phyloP scores from a whole-genome alignment of 2,329 filamentous ascomycete species.

The Aureobasidium sp. region DNA sequence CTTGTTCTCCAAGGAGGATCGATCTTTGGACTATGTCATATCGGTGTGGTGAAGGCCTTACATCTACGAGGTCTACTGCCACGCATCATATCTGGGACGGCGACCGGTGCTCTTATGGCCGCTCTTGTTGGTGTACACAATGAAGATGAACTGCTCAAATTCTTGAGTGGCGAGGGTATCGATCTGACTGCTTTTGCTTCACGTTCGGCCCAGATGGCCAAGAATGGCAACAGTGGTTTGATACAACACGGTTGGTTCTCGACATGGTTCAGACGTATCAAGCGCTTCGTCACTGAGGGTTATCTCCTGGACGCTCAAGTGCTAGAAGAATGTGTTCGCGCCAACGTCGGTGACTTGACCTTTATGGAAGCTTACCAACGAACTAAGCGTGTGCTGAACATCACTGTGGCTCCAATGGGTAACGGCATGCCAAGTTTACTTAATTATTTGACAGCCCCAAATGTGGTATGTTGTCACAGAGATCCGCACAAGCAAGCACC shows the following conservation, averaged over 20 bases:
- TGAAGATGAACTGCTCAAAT: conserved; percentile 69
- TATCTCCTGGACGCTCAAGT: conserved; percentile 78
- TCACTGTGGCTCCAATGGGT: conserved; percentile 70
- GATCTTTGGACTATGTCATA: conserved; percentile 82
- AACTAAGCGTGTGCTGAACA: conserved; percentile 83
- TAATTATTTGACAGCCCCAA: conserved; percentile 87
- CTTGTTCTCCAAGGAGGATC: conserved; percentile 83
- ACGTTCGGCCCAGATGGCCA: conserved; percentile 25
- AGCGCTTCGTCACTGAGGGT: conserved; percentile 64
- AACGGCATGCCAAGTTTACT: conserved; percentile 74
- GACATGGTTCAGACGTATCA: conserved; percentile 58
- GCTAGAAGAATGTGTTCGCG: conserved; percentile 72
- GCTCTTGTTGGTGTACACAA: conserved; percentile 82
- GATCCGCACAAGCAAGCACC: neutral
- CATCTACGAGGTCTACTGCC: conserved; percentile 74
- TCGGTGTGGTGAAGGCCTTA: conserved; percentile 83
- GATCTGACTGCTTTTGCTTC: conserved; percentile 70
- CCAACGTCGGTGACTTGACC: conserved; percentile 80
- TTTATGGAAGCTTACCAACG: conserved; percentile 87
- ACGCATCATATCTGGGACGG: conserved; percentile 84
- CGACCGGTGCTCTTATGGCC: conserved; percentile 81
- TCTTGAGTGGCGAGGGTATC: conserved; percentile 72
- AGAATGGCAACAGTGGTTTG: conserved; percentile 18
- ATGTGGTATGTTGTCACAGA: conserved; percentile 58
- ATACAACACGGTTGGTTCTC: conserved; percentile 32